phyloP scores from a whole-genome alignment of 2,329 filamentous ascomycete genomes.

The Diplocarpon rosae region DNA sequence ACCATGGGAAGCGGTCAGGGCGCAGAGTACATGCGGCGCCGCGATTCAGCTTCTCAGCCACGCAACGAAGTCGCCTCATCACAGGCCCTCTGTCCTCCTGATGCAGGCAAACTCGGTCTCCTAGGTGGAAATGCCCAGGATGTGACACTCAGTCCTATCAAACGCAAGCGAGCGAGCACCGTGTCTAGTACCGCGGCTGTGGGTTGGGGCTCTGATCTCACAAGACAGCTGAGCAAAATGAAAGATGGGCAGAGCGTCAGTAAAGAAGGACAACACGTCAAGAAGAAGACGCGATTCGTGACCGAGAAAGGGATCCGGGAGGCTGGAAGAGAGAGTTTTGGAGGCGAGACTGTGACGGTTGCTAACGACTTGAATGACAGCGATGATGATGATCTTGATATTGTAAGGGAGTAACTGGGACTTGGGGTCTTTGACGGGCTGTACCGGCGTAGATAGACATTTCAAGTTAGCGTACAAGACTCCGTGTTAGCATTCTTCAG shows the following conservation, averaged over 20 bases:
- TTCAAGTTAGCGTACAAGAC: no score
- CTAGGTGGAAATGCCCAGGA: constrained; percentile 31
- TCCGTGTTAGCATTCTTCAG: no score
- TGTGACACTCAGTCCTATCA: constrained; percentile 47
- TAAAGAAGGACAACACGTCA: constrained; percentile 28
- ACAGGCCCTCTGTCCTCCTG: constrained; percentile 26
- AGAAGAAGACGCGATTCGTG: constrained; percentile 71
- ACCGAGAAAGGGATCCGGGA: constrained; percentile 68
- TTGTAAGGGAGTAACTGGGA: constrained; percentile 17
- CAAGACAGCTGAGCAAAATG: constrained; percentile 48
- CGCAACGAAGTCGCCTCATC: constrained; percentile 3
- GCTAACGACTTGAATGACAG: constrained; percentile 22
- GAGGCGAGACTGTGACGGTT: constrained; percentile 33
- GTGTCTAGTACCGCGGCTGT: constrained; percentile 25
- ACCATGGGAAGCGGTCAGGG: constrained; percentile 54
- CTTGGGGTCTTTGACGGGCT: not conserved
- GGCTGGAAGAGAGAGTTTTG: constrained; percentile 63
- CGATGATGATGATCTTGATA: constrained; percentile 27
- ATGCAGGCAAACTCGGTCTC: constrained; percentile 36
- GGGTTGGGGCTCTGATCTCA: constrained; percentile 47
- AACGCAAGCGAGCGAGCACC: constrained; percentile 43
- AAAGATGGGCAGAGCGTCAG: constrained; percentile 45
- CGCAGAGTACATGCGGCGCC: constrained; percentile 53
- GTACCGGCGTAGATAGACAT: no score
- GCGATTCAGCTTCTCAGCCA: constrained; percentile 8